Evolutionary conservation across 2,329 filamentous ascomycete genomes (phyloP), one percentile per base, ranked within the genome.

Genomic region (Parastagonospora avenae): DNA sequence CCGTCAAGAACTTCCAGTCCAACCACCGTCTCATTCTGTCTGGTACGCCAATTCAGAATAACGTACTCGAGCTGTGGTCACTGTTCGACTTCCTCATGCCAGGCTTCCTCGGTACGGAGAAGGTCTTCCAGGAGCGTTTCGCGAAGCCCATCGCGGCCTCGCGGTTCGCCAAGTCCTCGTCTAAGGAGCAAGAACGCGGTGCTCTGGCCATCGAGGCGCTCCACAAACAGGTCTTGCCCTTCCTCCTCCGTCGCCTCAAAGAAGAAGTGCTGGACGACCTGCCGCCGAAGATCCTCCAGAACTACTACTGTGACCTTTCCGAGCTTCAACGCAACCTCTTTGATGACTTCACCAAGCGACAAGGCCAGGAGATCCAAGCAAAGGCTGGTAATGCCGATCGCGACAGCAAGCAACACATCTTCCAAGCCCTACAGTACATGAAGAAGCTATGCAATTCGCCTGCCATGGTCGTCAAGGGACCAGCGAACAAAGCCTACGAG

Each of bases 1-100:
- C 94, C 0, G 93, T 97, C 60, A 99, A 99, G 80, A 85, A 85
- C 51, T 81, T 99, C 30, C 77, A 85, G 6, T 96, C 92, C 71
- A 97, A 99, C 64, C 95, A 99, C 70, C 89, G 94, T 15, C 82
- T 99, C 42, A 99, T 99, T 61, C 83, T 99, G 4, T 99, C 94
- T 0, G 94, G 94, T 35, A 99, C 94, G 1, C 94, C 94, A 0
- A 97, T 97, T 59, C 93, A 97, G 73, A 97, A 97, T 74, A 97
- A 97, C 60, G 93, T 99, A 2, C 77, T 99, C 42, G 93, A 99
- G 71, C 80, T 99, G 4, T 99, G 93, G 93, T 97, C 93, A 0
- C 81, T 99, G 4, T 99, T 99, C 70, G 94, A 99, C 76, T 99
- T 99, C 77, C 80, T 99, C 54, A 99, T 99, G 94, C 94, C 95